Conservation (phyloP, 768 basidiomycete species). For the Phaffia tasmanica region DNA sequence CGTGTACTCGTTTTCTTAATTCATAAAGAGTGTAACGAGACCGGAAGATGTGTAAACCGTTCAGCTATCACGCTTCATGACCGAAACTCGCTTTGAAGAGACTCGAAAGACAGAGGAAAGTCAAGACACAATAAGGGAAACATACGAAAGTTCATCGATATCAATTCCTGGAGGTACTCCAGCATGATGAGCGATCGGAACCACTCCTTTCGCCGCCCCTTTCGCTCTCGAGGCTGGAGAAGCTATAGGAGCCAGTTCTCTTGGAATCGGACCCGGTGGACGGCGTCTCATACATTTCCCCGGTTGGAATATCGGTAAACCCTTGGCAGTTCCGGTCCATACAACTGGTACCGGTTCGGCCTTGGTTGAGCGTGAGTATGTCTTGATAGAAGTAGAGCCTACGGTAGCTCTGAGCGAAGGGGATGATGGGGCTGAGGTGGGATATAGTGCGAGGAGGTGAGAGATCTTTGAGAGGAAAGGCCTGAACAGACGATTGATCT, state of each 20-base stretch:
- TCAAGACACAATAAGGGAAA: neutral
- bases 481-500: constrained; percentile 14
- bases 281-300: constrained; percentile 6
- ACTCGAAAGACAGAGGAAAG: neutral
- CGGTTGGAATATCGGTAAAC: constrained; percentile 10
- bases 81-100: too few relatives aligned
- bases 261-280: neutral
- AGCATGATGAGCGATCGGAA: neutral
- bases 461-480: constrained; percentile 12
- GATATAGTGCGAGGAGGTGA: constrained; percentile 8
- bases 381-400: neutral
- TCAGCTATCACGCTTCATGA: neutral
- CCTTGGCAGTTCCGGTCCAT: constrained; percentile 5
- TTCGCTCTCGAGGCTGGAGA: neutral
- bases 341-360: neutral
- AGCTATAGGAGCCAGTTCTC: constrained; percentile 1
- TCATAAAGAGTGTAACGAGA: neutral
- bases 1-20: constrained; percentile 10
- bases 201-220: neutral
- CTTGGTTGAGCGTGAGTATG: neutral
- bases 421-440: neutral
- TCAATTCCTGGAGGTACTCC: constrained; percentile 1
- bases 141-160: constrained; percentile 17
- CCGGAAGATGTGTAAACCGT: neutral
- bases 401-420: neutral